phyloP scores from a whole-genome alignment of 106 monocot species.

The Phalaenopsis equestris region DNA sequence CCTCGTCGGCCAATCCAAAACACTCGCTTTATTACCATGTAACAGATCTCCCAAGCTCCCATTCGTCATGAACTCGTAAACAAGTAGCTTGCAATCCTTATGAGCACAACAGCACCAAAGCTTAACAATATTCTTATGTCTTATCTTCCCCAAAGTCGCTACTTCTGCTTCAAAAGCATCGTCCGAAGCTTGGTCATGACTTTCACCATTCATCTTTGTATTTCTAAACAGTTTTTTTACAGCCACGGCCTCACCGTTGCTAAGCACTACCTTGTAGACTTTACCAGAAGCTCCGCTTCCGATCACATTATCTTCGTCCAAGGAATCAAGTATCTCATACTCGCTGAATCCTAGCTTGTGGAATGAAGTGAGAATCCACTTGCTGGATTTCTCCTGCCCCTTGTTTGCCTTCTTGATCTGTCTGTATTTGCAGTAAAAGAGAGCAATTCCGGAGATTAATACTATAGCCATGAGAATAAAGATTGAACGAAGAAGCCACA shows the following conservation, averaged over 20 bases:
- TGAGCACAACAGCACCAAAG: conserved; percentile 57
- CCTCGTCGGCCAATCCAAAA: conserved; percentile 18
- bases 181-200: background rate
- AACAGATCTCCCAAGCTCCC: conserved; percentile 48
- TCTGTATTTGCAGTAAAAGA: conserved; percentile 13
- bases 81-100: conserved; percentile 41
- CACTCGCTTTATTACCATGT: conserved; percentile 17
- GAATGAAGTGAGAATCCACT: conserved; percentile 28
- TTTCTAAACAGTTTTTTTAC: conserved; percentile 12
- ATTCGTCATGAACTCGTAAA: conserved; percentile 58
- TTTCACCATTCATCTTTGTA: background rate
- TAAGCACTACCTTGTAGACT: conserved; percentile 42
- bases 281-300: conserved; percentile 48
- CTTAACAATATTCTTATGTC: conserved; percentile 74
- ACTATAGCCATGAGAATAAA: background rate
- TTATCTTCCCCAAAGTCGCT: conserved; percentile 64
- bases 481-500: conserved; percentile 25
- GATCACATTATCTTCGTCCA: conserved; percentile 46
- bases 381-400: background rate
- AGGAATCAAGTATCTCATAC: conserved; percentile 43
- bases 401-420: conserved; percentile 6
- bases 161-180: conserved; percentile 66
- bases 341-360: conserved; percentile 44
- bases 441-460: background rate
- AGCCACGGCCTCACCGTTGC: conserved; percentile 27